phyloP scores from a whole-genome alignment of 352 stramenopile species.

The Pythium plurisporium region DNA sequence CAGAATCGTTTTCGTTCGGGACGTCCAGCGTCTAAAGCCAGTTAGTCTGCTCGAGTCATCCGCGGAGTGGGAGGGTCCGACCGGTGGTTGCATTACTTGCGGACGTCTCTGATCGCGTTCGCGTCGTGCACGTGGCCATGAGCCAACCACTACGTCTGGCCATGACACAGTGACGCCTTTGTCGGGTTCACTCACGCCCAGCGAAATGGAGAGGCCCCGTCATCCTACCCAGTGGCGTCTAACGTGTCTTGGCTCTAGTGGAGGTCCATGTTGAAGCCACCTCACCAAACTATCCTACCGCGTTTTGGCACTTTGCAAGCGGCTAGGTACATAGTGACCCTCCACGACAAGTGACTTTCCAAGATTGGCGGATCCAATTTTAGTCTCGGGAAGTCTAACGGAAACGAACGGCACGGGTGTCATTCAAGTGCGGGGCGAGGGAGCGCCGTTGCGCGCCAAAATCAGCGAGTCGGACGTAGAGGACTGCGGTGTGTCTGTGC shows the following conservation, averaged over 20 bases:
- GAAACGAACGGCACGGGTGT: background rate
- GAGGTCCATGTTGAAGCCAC: constrained; percentile 1
- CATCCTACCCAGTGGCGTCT: too few species aligned
- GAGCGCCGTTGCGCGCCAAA: background rate
- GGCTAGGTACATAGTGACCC: too few species aligned
- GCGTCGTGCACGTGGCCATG: background rate
- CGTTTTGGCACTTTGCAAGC: constrained; percentile 1
- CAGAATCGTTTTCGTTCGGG: background rate
- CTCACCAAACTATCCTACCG: too few species aligned
- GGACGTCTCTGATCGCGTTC: background rate
- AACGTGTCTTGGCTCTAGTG: too few species aligned
- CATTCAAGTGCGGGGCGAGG: background rate
- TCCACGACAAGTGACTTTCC: background rate
- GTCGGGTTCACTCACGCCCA: too few species aligned
- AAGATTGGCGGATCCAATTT: background rate
- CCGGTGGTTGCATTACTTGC: constrained; percentile 10
- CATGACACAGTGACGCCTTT: too few species aligned
- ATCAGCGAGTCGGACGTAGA: too few species aligned
- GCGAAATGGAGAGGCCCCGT: too few species aligned
- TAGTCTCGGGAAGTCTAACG: constrained; percentile 1
- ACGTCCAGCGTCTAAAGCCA: constrained; percentile 1
- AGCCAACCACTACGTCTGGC: background rate
- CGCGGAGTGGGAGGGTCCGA: background rate
- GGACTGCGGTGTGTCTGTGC: too few species aligned
- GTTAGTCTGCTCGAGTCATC: constrained; percentile 12